Percentiles rank a stretch among this genome's conserved stretches.
Evolutionary conservation across 495 filamentous ascomycete genomes (phyloP).

Genomic region (Hypomontagnella submonticulosa): DNA sequence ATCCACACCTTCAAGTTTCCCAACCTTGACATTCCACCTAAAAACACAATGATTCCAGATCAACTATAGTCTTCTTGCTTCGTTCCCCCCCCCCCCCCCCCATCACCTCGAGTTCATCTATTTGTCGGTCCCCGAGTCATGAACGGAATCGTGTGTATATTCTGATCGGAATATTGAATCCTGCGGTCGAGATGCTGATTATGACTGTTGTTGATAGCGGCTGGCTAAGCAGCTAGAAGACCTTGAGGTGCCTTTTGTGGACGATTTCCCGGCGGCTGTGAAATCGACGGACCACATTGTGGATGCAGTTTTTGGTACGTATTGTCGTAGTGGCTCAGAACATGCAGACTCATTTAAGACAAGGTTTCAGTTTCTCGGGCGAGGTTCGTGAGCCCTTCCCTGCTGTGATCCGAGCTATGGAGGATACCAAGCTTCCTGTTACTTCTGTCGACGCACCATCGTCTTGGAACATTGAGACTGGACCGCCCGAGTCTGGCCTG

Average conservation of each 20-base stretch:
- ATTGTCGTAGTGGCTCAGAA: constrained; percentile 15
- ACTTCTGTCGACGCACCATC: constrained; percentile 92
- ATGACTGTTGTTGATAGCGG: constrained; percentile 60
- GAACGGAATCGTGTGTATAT: constrained; percentile 25
- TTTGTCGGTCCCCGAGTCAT: background rate
- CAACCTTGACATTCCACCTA: constrained; percentile 3
- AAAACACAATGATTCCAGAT: constrained; percentile 3
- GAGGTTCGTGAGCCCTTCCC: constrained; percentile 91
- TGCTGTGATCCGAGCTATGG: constrained; percentile 78
- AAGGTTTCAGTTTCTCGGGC: constrained; percentile 92
- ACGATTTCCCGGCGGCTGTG: constrained; percentile 77
- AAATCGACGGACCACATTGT: constrained; percentile 79
- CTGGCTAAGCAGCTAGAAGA: constrained; percentile 84
- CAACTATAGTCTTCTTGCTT: background rate
- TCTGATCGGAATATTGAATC: background rate
- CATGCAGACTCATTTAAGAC: constrained; percentile 30
- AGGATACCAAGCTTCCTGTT: constrained; percentile 76
- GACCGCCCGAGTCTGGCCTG: constrained; percentile 80
- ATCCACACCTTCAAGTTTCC: background rate
- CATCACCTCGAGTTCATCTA: background rate
- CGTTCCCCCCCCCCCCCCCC: background rate
- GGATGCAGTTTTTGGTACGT: constrained; percentile 90
- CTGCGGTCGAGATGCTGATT: constrained; percentile 23
- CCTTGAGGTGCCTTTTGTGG: constrained; percentile 84
- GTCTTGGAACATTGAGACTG: constrained; percentile 90